Evolutionary conservation across 352 stramenopile genomes (phyloP), one percentile per base, ranked within the genome.

Genomic region (Pythium brachiatum): DNA sequence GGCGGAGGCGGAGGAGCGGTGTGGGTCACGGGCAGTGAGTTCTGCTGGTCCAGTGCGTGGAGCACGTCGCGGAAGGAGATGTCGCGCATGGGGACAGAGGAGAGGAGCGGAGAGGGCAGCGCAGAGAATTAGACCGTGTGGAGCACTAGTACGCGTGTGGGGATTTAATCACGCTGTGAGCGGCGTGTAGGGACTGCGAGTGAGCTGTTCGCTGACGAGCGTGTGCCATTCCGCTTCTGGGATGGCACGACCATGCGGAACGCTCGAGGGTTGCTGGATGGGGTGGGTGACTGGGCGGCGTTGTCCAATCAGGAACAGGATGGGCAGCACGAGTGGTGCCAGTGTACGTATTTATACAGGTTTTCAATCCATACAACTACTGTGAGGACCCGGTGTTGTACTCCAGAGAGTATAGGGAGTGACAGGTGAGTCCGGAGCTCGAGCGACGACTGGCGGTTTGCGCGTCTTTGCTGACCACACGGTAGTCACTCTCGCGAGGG

Each of bases 41-140:
- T 41, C 31, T 48, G 56, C 56, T 63, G 56, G 44, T 50, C 46
- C 13, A 63, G 56, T 16, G 56, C 46, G 12, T 63, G 56, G 56
- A 63, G 56, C 9, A 63, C 56, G 23, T 63, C 56, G 46, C 56
- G 56, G 56, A 63, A 63, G 20, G 56, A 63, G 32, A 63, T 63
- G 32, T 63, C 56, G 31, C 56, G 44, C 56, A 63, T 63, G 21
- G 21, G 0, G 38, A 20, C 16, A 55, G 56, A 27, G 32, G 46
- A 55, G 55, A n/a, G 56, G 31, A 55, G 29, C n/a, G 31, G n/a
- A 34, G 11, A 18, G 23, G 44, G 18, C 7, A 34, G 29, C 32
- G 32, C 32, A 7, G 32, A 15, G 32, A 39, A 39, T 39, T 7
- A 15, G 32, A 13, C 32, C 7, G 32, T 39, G 32, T 7, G 7